A percentile compares a stretch with the other conserved stretches of the same genome.
Conservation (phyloP, 75 land plant species). For the Azolla pinnata region DNA sequence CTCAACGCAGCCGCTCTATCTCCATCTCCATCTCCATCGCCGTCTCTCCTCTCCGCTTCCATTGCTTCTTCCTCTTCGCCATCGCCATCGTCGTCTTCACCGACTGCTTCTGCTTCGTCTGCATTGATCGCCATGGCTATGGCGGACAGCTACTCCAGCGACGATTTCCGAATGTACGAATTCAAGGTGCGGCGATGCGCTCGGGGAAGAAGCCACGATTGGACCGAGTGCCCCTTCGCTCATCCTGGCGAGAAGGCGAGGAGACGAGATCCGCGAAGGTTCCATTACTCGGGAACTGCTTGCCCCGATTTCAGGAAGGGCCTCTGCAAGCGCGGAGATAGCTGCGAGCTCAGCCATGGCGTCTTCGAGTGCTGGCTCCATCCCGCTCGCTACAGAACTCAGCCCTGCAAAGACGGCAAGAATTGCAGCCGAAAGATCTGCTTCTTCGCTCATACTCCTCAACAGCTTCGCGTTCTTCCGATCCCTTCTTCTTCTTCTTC, state of each 20-base stretch:
- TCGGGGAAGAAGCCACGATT: slow-evolving; percentile 60
- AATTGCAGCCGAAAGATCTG: slow-evolving; percentile 42
- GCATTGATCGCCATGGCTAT: too few species aligned
- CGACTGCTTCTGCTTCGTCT: too few species aligned
- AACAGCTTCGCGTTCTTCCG: slow-evolving; percentile 48
- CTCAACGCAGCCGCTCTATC: too few species aligned
- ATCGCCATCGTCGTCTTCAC: too few species aligned
- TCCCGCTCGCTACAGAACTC: slow-evolving; percentile 64
- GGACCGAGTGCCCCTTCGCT: slow-evolving; percentile 80
- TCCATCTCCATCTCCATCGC: too few species aligned
- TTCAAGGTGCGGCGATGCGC: slow-evolving; percentile 67
- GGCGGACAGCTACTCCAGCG: slow-evolving; percentile 45
- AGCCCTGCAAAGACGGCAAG: slow-evolving; percentile 69
- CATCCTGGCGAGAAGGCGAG: slow-evolving; percentile 81
- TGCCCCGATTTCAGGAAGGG: slow-evolving; percentile 58
- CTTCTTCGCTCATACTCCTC: slow-evolving; percentile 45
- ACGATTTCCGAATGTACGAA: slow-evolving; percentile 72
- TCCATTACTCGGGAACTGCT: slow-evolving; percentile 49
- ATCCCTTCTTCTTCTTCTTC: not conserved
- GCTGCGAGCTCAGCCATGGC: slow-evolving; percentile 40
- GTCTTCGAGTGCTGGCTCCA: slow-evolving; percentile 90
- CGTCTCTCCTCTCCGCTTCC: too few species aligned
- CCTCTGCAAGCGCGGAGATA: slow-evolving; percentile 44
- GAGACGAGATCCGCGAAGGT: slow-evolving; percentile 55
- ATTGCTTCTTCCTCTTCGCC: too few species aligned